Evolutionary conservation across 495 filamentous ascomycete species (phyloP).

Genomic region (Hypomontagnella monticulosa): DNA sequence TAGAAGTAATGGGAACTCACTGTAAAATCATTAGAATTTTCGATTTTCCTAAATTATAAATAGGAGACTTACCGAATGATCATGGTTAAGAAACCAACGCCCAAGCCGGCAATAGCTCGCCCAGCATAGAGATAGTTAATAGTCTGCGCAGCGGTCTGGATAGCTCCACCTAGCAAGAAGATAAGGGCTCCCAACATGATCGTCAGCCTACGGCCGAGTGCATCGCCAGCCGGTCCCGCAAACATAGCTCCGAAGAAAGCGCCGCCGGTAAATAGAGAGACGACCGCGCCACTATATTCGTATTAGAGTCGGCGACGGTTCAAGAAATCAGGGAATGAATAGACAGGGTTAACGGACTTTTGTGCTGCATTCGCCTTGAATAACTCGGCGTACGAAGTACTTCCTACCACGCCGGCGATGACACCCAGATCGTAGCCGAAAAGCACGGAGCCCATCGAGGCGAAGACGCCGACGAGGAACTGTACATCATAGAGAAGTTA

Average conservation of each 20-base stretch:
- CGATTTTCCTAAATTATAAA: not conserved
- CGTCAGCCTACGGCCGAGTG: conserved; percentile 55
- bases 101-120: conserved; percentile 52
- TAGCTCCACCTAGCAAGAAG: conserved; percentile 53
- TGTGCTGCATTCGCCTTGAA: conserved; percentile 64
- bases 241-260: conserved; percentile 64
- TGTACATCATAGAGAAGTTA: conserved; percentile 30
- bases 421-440: conserved; percentile 67
- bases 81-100: conserved; percentile 60
- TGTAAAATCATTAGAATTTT: conserved; percentile 16
- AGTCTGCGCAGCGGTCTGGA: conserved; percentile 52
- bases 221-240: conserved; percentile 58
- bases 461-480: conserved; percentile 71
- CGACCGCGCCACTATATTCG: conserved; percentile 65
- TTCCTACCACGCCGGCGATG: conserved; percentile 68
- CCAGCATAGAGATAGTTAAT: conserved; percentile 52
- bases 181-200: conserved; percentile 53
- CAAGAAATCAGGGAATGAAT: not conserved
- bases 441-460: conserved; percentile 68
- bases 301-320: not conserved
- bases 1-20: conserved; percentile 15
- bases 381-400: conserved; percentile 57
- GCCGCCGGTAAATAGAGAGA: conserved; percentile 74
- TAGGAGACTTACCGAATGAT: conserved; percentile 53
- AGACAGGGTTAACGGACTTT: conserved; percentile 56